Conservation (phyloP, 306 rosid species). For the Oemleria cerasiformis region DNA sequence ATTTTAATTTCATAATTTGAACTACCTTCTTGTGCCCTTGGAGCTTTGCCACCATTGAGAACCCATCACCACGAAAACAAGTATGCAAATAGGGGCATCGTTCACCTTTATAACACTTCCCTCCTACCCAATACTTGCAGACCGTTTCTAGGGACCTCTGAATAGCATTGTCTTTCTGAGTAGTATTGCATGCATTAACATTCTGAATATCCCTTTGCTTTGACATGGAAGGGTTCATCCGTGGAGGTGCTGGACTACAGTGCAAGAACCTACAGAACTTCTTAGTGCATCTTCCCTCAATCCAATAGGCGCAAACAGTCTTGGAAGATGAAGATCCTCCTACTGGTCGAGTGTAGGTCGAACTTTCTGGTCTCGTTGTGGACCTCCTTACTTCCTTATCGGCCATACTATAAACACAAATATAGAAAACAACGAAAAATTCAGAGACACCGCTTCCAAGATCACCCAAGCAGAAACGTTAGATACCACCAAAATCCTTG, state of each 20-base stretch:
- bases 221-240: too few species aligned
- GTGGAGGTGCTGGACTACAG: too few species aligned
- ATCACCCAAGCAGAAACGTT: background rate
- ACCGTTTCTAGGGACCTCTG: slow-evolving; percentile 5
- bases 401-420: slow-evolving; percentile 19
- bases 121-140: slow-evolving; percentile 34
- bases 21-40: slow-evolving; percentile 46
- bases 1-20: background rate
- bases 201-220: too few species aligned
- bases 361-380: background rate
- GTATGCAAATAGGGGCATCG: slow-evolving; percentile 32
- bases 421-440: background rate
- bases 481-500: too few species aligned
- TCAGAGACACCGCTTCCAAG: background rate
- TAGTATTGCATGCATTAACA: background rate
- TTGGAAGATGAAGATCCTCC: background rate
- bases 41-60: slow-evolving; percentile 33
- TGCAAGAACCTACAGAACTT: too few species aligned
- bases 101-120: slow-evolving; percentile 33
- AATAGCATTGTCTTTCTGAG: background rate
- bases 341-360: background rate
- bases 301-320: slow-evolving; percentile 2
- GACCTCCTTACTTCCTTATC: background rate
- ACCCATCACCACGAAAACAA: slow-evolving; percentile 33
- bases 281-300: too few species aligned